A percentile compares a stretch with the other conserved stretches of the same genome.
Evolutionary conservation across 345 rosid genomes (phyloP).

Genomic region (Gossypium raimondii): DNA sequence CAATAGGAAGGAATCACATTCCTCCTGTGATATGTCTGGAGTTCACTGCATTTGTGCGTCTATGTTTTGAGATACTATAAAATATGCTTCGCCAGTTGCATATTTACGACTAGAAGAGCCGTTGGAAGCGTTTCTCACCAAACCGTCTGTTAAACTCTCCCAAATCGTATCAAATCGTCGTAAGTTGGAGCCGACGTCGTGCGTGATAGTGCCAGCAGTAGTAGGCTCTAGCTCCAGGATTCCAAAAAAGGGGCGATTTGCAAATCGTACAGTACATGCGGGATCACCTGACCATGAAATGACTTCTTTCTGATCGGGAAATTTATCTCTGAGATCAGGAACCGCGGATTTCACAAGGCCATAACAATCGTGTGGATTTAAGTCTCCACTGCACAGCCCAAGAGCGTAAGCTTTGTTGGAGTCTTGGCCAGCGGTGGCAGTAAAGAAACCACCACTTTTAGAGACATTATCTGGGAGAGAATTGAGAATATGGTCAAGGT

Average conservation of each 20-base stretch:
- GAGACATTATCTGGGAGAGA: background rate
- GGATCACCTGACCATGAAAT: background rate
- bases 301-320: conserved; percentile 24
- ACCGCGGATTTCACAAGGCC: background rate
- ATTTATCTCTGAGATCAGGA: background rate
- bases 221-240: conserved; percentile 18
- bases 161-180: conserved; percentile 25
- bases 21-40: conserved; percentile 38
- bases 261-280: conserved; percentile 10
- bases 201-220: background rate
- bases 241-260: conserved; percentile 10
- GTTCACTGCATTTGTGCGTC: conserved; percentile 47
- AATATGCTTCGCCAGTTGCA: conserved; percentile 25
- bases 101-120: conserved; percentile 31
- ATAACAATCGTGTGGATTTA: background rate
- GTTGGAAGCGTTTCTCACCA: conserved; percentile 19
- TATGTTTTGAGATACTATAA: conserved; percentile 19
- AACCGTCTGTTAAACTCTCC: conserved; percentile 22
- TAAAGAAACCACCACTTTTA: conserved; percentile 19
- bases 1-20: conserved; percentile 31
- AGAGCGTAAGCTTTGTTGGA: conserved; percentile 16
- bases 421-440: conserved; percentile 5
- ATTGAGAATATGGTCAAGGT: conserved; percentile 16
- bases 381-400: conserved; percentile 29
- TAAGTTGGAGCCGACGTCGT: conserved; percentile 6